phyloP scores from a whole-genome alignment of 108 stramenopile genomes.

The Phaeodactylum tricornutum region DNA sequence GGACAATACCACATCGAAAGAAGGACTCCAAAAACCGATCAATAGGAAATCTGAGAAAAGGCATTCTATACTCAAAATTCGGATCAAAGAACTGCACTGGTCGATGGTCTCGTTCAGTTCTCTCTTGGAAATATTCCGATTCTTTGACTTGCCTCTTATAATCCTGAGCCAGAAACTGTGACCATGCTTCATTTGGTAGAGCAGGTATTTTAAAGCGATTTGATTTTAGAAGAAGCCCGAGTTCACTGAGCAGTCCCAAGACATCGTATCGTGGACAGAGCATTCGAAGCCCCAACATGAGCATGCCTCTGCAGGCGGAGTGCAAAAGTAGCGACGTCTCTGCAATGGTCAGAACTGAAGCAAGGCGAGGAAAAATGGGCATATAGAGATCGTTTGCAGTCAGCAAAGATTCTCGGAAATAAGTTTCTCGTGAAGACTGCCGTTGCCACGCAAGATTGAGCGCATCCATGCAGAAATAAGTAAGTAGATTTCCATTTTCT shows the following conservation, averaged over 20 bases:
- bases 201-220: not conserved
- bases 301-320: not conserved
- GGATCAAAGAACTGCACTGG: not conserved
- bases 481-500: not conserved
- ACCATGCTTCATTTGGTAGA: not conserved
- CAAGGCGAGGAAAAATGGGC: not conserved
- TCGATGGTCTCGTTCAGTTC: not conserved
- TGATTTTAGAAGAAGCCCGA: not conserved
- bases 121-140: not conserved
- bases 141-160: not conserved
- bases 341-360: not conserved
- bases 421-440: not conserved
- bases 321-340: slow-evolving; percentile 1
- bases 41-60: not conserved
- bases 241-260: not conserved
- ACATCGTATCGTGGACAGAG: not conserved
- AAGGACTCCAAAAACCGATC: not conserved
- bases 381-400: not conserved
- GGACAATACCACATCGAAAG: not conserved
- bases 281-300: not conserved
- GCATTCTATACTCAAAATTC: not conserved
- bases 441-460: not conserved
- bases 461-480: not conserved
- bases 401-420: not conserved
- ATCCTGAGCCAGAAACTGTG: not conserved